Percentiles rank a stretch among this genome's conserved stretches.
Evolutionary conservation across 2,329 filamentous ascomycete species (phyloP).

Genomic region (Monilinia fructicola): DNA sequence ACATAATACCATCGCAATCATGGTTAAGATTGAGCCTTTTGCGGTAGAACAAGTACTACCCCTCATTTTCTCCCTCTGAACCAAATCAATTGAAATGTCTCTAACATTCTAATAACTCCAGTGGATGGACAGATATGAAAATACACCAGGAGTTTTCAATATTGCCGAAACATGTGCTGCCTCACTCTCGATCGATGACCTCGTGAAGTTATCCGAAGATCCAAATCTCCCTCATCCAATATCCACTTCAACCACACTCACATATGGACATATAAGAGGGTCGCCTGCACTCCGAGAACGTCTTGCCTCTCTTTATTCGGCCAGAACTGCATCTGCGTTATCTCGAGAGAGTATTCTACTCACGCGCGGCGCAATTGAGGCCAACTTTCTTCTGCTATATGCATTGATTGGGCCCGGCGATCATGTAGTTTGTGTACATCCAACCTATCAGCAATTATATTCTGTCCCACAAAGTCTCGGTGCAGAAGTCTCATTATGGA

Average conservation of each 20-base stretch:
- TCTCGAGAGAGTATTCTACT: slow-evolving; percentile 67
- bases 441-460: slow-evolving; percentile 85
- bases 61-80: background rate
- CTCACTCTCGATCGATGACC: slow-evolving; percentile 69
- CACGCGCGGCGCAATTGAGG: slow-evolving; percentile 76
- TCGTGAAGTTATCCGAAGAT: slow-evolving; percentile 59
- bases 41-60: slow-evolving; percentile 62
- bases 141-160: slow-evolving; percentile 59
- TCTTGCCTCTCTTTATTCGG: slow-evolving; percentile 64
- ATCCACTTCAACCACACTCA: slow-evolving; percentile 59
- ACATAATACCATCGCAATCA: slow-evolving; percentile 36
- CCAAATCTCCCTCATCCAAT: slow-evolving; percentile 46
- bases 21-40: slow-evolving; percentile 62
- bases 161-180: slow-evolving; percentile 78
- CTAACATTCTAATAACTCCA: slow-evolving; percentile 37
- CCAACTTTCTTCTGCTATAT: slow-evolving; percentile 81
- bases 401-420: slow-evolving; percentile 70
- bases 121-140: slow-evolving; percentile 65
- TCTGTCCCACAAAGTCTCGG: slow-evolving; percentile 71
- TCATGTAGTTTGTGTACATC: slow-evolving; percentile 83
- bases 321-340: slow-evolving; percentile 49
- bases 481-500: slow-evolving; percentile 76
- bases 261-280: slow-evolving; percentile 72
- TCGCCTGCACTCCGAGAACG: slow-evolving; percentile 62
- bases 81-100: slow-evolving; percentile 22